phyloP scores from a whole-genome alignment of 2,329 filamentous ascomycete genomes.

The Beauveria sp. region DNA sequence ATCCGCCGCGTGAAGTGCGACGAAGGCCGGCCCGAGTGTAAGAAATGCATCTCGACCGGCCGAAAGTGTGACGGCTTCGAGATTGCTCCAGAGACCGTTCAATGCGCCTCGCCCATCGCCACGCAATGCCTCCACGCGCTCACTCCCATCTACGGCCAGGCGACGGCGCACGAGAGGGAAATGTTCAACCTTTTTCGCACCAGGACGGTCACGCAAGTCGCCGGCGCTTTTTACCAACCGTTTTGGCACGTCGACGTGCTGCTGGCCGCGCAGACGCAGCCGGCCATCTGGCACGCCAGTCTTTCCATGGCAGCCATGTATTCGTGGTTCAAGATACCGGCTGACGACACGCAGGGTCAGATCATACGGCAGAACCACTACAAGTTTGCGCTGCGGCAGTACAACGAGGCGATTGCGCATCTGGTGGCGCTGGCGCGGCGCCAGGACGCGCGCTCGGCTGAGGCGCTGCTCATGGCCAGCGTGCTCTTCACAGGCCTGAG shows the following conservation, averaged over 20 bases:
- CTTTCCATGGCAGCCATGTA: slow-evolving; percentile 10
- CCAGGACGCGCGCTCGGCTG: neutral
- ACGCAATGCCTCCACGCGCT: neutral
- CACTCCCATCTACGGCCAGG: slow-evolving; percentile 1
- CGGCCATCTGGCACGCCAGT: slow-evolving; percentile 11
- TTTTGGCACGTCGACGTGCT: slow-evolving; percentile 11
- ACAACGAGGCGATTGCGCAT: slow-evolving; percentile 7
- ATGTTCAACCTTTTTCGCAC: slow-evolving; percentile 12
- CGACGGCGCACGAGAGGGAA: neutral
- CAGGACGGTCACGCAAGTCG: slow-evolving; percentile 5
- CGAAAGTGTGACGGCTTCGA: slow-evolving; percentile 16
- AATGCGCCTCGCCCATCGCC: neutral
- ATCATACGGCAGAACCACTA: neutral
- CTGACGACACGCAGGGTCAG: neutral
- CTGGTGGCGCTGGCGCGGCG: slow-evolving; percentile 1
- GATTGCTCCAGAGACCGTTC: neutral
- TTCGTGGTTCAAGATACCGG: neutral
- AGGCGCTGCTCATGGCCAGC: slow-evolving; percentile 8
- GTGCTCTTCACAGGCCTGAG: slow-evolving; percentile 8
- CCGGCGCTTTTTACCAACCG: slow-evolving; percentile 8
- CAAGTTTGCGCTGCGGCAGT: slow-evolving; percentile 6
- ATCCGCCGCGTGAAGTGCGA: slow-evolving; percentile 22
- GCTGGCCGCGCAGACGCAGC: slow-evolving; percentile 7
- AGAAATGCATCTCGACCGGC: slow-evolving; percentile 17
- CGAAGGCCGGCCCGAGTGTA: slow-evolving; percentile 19